Evolutionary conservation across 2,329 filamentous ascomycete genomes (phyloP).

Genomic region (Cephalotrichum gorgonifer): DNA sequence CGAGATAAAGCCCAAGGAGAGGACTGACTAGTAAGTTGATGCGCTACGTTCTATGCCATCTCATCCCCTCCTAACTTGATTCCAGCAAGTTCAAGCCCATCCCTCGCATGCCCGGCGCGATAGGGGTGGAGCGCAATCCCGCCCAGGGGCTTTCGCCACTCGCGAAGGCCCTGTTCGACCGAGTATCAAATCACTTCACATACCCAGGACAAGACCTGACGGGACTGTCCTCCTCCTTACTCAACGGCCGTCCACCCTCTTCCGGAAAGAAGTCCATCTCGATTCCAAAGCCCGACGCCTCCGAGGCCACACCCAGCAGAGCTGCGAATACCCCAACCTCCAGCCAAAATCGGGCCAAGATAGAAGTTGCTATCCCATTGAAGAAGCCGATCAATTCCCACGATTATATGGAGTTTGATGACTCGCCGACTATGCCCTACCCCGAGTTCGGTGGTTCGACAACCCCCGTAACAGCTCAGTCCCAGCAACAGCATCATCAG

Average conservation of each 20-base stretch:
- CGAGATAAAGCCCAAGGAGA: slow-evolving; percentile 60
- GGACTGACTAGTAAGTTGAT: slow-evolving; percentile 53
- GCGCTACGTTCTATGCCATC: background rate
- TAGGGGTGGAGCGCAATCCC: slow-evolving; percentile 16
- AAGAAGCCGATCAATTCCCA: slow-evolving; percentile 27
- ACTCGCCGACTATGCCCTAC: background rate
- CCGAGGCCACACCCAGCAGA: background rate
- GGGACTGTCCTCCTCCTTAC: background rate
- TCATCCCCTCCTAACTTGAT: background rate
- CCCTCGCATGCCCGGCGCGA: slow-evolving; percentile 11
- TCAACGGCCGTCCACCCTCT: slow-evolving; percentile 4
- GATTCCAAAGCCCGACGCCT: background rate
- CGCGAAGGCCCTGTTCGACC: slow-evolving; percentile 27
- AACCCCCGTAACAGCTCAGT: background rate
- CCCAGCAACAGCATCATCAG: background rate
- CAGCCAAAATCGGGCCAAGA: slow-evolving; percentile 22
- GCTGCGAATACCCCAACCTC: slow-evolving; percentile 7
- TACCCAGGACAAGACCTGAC: slow-evolving; percentile 20
- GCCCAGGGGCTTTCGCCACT: slow-evolving; percentile 38
- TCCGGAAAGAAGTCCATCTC: background rate
- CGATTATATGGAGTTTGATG: slow-evolving; percentile 21
- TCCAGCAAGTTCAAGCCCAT: slow-evolving; percentile 40
- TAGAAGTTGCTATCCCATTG: slow-evolving; percentile 38
- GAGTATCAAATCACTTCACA: slow-evolving; percentile 28
- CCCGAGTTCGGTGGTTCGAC: background rate